Evolutionary conservation across 2,329 filamentous ascomycete species (phyloP).

Genomic region (Phaeosphaeriaceae sp.): DNA sequence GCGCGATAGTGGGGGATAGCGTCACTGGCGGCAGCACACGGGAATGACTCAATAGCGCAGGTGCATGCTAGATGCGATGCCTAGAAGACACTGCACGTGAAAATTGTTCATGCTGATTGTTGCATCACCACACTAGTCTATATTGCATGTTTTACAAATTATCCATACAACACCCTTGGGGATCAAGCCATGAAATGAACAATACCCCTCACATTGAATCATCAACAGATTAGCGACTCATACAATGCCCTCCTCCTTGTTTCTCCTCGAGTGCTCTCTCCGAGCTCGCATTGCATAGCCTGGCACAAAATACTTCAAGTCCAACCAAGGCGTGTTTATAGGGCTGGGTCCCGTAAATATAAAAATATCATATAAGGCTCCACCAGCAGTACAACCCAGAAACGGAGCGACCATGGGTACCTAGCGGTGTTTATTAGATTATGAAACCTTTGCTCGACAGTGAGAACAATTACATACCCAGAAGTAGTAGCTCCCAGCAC

Average conservation of each 20-base stretch:
- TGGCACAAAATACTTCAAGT: constrained; percentile 60
- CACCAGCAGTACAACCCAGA: constrained; percentile 54
- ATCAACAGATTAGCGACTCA: not conserved
- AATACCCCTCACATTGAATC: too few relatives aligned
- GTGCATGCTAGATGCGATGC: not conserved
- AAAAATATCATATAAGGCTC: constrained; percentile 45
- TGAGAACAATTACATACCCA: constrained; percentile 60
- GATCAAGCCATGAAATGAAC: not conserved
- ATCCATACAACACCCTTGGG: too few relatives aligned
- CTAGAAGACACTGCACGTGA: not conserved
- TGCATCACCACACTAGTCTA: too few relatives aligned
- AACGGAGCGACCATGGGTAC: constrained; percentile 77
- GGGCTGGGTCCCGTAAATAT: constrained; percentile 74
- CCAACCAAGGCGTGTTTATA: constrained; percentile 71
- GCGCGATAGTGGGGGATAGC: constrained; percentile 17
- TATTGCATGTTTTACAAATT: too few relatives aligned
- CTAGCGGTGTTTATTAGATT: constrained; percentile 44
- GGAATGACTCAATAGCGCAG: constrained; percentile 21
- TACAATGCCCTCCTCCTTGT: constrained; percentile 41
- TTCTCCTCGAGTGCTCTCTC: constrained; percentile 28
- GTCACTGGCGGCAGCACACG: constrained; percentile 15
- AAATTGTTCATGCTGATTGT: too few relatives aligned
- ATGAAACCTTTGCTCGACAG: not conserved
- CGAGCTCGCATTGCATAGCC: constrained; percentile 27
- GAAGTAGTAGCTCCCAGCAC: constrained; percentile 72